Conservation (phyloP, 192 early-diverging fungal genomes). For the Phycomyces blakesleeanus region DNA sequence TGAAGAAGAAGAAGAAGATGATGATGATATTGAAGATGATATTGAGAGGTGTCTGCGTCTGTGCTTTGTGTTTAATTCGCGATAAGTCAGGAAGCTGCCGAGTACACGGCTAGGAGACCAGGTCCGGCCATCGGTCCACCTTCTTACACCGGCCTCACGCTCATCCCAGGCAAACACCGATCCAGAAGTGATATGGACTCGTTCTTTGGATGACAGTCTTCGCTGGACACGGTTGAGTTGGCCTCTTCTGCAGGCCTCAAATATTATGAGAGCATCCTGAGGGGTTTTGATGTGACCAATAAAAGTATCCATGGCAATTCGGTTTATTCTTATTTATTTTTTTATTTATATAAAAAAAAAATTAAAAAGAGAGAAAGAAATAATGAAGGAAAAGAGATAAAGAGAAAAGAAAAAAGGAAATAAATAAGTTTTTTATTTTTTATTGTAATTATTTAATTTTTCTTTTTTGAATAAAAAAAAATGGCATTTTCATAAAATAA, state of each 20-base stretch:
- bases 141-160: constrained; percentile 81
- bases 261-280: constrained; percentile 81
- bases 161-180: constrained; percentile 92
- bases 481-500: constrained; percentile 1
- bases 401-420: constrained; percentile 1
- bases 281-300: constrained; percentile 81
- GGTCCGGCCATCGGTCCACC: constrained; percentile 90
- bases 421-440: neutral
- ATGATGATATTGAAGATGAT: too few species aligned
- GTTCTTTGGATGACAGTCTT: constrained; percentile 77
- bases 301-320: constrained; percentile 69
- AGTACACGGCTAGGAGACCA: constrained; percentile 87
- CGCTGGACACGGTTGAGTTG: constrained; percentile 71
- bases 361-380: constrained; percentile 4
- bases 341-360: neutral
- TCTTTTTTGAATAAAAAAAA: neutral
- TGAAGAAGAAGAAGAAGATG: too few species aligned
- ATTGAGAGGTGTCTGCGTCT: constrained; percentile 26
- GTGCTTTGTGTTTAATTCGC: constrained; percentile 70
- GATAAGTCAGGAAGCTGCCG: constrained; percentile 86
- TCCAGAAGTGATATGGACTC: constrained; percentile 73
- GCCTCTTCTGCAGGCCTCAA: constrained; percentile 84
- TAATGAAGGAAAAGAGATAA: constrained; percentile 1
- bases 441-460: neutral
- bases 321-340: neutral